These are phyloP conservation scores for Ramularia collo-cygni DNA, from an alignment of 2,329 filamentous ascomycete species.

Conservation along the genomic window DNA sequence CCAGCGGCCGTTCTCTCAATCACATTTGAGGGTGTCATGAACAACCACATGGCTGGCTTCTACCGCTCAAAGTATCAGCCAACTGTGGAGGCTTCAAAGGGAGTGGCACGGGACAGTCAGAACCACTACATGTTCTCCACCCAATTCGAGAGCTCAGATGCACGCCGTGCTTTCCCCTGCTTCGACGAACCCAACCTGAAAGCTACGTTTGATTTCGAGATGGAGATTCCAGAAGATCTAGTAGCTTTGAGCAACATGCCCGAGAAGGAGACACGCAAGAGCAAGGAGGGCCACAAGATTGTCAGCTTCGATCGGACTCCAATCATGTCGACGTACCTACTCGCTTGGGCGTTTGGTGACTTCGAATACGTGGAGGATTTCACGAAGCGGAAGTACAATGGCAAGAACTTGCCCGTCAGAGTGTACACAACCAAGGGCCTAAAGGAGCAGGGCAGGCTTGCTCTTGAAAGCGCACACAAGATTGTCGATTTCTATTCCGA, in stretches of 20 bases:
- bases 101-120: slow-evolving; percentile 66
- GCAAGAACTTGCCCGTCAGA: slow-evolving; percentile 82
- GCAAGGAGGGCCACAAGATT: slow-evolving; percentile 55
- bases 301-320: slow-evolving; percentile 80
- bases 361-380: slow-evolving; percentile 94
- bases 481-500: slow-evolving; percentile 96
- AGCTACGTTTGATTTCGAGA: slow-evolving; percentile 87
- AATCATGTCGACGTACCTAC: slow-evolving; percentile 81
- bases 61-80: slow-evolving; percentile 94
- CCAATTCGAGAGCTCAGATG: slow-evolving; percentile 95
- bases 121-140: slow-evolving; percentile 71
- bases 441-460: slow-evolving; percentile 84
- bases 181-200: slow-evolving; percentile 98
- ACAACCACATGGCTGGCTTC: slow-evolving; percentile 92
- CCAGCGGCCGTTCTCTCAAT: slow-evolving; percentile 62
- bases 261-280: slow-evolving; percentile 63
- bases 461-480: slow-evolving; percentile 83
- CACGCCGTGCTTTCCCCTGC: slow-evolving; percentile 89
- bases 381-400: slow-evolving; percentile 84
- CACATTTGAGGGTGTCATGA: slow-evolving; percentile 73
- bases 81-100: slow-evolving; percentile 59
- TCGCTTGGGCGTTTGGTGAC: slow-evolving; percentile 92
- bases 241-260: slow-evolving; percentile 95
- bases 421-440: slow-evolving; percentile 95
- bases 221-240: slow-evolving; percentile 84